Base-by-base conservation (phyloP, 2,329 filamentous ascomycete genomes). In the Colletotrichum cereale region DNA sequence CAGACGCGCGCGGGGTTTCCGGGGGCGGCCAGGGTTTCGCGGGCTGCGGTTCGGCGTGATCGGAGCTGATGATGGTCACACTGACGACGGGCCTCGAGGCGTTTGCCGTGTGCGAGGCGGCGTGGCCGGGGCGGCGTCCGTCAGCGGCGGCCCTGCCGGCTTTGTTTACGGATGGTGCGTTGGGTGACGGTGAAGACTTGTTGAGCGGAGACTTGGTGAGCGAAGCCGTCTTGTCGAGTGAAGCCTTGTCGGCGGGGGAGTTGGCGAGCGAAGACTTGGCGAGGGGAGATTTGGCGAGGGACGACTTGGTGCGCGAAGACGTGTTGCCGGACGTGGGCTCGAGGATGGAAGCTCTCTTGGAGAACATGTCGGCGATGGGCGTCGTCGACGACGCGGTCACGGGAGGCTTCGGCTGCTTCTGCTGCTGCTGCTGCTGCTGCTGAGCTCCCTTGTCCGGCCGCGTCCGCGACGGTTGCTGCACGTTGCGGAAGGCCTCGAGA, bases 301-400 rank as follows among this genome's bases (percentile, higher is more conserved):
- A n/a, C n/a, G n/a, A n/a, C 7, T 47, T 47, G 14, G 44, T 24
- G n/a, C 44, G 44, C 21, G 44, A 26, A 24, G 52, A 29, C 10
- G 29, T 24, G 63, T 42, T 29, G 34, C 40, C 56, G 29, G 50
- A 34, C n/a, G 50, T 16, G 2, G 63, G 55, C 47, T 38, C 56
- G 24, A 36, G 34, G 34, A 34, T 21, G 18, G 62, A 31, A 18
- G 50, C 34, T 29, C n/a, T 71, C 26, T 29, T 67, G 48, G 56
- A 36, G 42, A 71, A 71, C 64, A 71, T 71, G 34, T 71, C 67
- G 29, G 67, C 67, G 52, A 71, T 71, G 11, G 67, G 67, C 24
- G 67, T 71, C 40, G 50, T 67, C 26, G 67, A 62, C 8, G 67
- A 67, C 48, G 42, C 6, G 24, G 63, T 56, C 48, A 26, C 31